Evolutionary conservation across 2,329 filamentous ascomycete genomes (phyloP), one percentile per base, ranked within the genome.

Genomic region (Penicillium italicum): DNA sequence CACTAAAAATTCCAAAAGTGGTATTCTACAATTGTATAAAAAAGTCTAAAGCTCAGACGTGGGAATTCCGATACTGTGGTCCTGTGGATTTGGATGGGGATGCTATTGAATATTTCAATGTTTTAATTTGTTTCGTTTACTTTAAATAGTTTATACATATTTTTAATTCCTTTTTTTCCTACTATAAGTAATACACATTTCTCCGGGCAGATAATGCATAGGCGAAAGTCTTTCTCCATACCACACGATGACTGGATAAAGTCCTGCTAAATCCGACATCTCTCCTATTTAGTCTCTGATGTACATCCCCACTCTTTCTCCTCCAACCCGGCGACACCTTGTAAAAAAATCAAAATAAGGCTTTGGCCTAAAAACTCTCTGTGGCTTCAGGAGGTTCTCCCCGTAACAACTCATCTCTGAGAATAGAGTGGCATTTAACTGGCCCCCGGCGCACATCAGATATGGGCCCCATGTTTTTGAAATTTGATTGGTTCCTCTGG

Each of bases 41-140:
- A 22, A 30, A 41, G 47, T 9, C 24, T 24, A 24, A 49, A 42
- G 51, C 38, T 43, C 47, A 51, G 53, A 34, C 47, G 40, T 47
- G 41, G 52, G 38, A 26, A 43, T 51, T 31, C 52, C 52, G 52
- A 22, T 18, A 50, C 38, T 18, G 22, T 44, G 52, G 52, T 50
- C 33, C 33, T 26, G 42, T 53, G 50, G 43, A 28, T 40, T 53
- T 31, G 41, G 22, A 18, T 31, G 33, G 36, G 51, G 30, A 33
- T 33, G 7, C 6, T 24, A 20, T 26, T 31, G 18, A 31, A 18
- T 53, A 38, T 40, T 52, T 14, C 10, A 14, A 31, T 38, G 2
- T 24, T 42, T 34, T 16, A 16, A 22, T 37, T 45, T n/a, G 12
- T 26, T 28, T 28, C 26, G 24, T 31, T 20, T 6, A 18, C 28